Evolutionary conservation across 2,329 filamentous ascomycete species (phyloP).

Genomic region (Acarospora socialis): DNA sequence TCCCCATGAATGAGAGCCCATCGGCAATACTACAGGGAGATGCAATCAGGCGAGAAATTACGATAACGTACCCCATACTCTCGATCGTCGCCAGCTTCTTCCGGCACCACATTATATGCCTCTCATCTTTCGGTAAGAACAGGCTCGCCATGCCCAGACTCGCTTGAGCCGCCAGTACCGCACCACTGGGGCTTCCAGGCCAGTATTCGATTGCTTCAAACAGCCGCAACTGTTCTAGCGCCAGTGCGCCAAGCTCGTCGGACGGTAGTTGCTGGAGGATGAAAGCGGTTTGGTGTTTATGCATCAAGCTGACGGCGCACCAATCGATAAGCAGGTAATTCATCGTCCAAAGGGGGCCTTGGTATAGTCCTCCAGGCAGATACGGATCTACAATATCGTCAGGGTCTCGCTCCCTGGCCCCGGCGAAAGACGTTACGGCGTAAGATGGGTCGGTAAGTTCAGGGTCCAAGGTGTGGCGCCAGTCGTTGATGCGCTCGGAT

Average conservation of each 20-base stretch:
- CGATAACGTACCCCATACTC: conserved; percentile 52
- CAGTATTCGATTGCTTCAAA: conserved; percentile 66
- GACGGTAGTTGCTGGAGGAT: conserved; percentile 32
- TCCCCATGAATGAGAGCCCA: too few species aligned
- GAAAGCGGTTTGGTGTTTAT: conserved; percentile 55
- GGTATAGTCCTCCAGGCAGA: conserved; percentile 52
- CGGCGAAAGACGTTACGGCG: conserved; percentile 49
- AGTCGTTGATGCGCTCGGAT: conserved; percentile 26
- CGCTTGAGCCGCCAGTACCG: conserved; percentile 58
- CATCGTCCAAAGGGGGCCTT: conserved; percentile 55
- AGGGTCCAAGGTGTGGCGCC: conserved; percentile 42
- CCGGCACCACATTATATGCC: conserved; percentile 65
- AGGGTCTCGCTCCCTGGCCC: conserved; percentile 36
- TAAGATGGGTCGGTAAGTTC: conserved; percentile 46
- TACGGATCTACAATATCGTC: conserved; percentile 64
- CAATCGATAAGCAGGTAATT: conserved; percentile 67
- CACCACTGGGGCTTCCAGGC: conserved; percentile 54
- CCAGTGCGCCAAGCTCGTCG: conserved; percentile 43
- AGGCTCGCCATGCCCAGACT: conserved; percentile 61
- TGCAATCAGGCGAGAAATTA: background rate
- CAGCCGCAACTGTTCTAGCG: conserved; percentile 58
- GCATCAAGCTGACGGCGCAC: conserved; percentile 67
- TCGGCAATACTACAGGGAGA: conserved; percentile 6
- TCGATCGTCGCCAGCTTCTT: conserved; percentile 68
- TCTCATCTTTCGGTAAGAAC: conserved; percentile 62